phyloP scores from a whole-genome alignment of 352 stramenopile genomes.

The Pythium pyrilobum region DNA sequence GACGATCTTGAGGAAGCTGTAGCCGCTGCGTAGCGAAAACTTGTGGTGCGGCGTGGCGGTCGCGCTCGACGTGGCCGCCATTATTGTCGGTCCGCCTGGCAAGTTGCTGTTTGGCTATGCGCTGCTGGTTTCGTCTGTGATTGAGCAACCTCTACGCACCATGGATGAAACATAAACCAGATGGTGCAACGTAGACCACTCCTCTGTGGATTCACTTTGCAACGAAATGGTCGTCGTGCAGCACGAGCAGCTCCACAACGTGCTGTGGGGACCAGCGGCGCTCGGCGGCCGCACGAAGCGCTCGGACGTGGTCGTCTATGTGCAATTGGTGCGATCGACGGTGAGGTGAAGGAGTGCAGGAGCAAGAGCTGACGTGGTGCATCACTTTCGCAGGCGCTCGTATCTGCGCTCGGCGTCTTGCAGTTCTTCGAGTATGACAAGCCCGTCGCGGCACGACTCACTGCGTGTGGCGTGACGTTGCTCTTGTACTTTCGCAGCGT shows the following conservation, averaged over 20 bases:
- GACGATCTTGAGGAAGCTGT: slow-evolving; percentile 54
- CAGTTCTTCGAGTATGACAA: slow-evolving; percentile 54
- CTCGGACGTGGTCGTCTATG: slow-evolving; percentile 37
- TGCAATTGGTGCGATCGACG: slow-evolving; percentile 37
- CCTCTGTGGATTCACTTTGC: background rate
- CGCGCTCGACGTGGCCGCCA: slow-evolving; percentile 1
- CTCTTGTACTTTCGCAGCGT: slow-evolving; percentile 68
- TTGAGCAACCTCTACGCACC: background rate
- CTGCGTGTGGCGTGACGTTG: slow-evolving; percentile 17
- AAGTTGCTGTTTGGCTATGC: too few species aligned
- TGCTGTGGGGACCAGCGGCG: slow-evolving; percentile 47
- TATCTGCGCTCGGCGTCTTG: slow-evolving; percentile 23
- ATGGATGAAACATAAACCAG: slow-evolving; percentile 1
- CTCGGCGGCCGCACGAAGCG: slow-evolving; percentile 35
- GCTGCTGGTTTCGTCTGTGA: background rate
- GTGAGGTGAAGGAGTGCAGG: too few species aligned
- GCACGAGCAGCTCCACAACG: slow-evolving; percentile 52
- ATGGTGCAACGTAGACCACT: background rate
- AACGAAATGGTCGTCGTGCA: slow-evolving; percentile 55
- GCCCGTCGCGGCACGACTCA: slow-evolving; percentile 36
- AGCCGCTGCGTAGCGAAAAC: slow-evolving; percentile 49
- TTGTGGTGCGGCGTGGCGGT: slow-evolving; percentile 49
- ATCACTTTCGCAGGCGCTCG: slow-evolving; percentile 21
- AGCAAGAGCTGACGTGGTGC: background rate
- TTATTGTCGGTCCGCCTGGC: background rate